Evolutionary conservation across 306 rosid genomes (phyloP).

Genomic region (Sesbania bispinosa): DNA sequence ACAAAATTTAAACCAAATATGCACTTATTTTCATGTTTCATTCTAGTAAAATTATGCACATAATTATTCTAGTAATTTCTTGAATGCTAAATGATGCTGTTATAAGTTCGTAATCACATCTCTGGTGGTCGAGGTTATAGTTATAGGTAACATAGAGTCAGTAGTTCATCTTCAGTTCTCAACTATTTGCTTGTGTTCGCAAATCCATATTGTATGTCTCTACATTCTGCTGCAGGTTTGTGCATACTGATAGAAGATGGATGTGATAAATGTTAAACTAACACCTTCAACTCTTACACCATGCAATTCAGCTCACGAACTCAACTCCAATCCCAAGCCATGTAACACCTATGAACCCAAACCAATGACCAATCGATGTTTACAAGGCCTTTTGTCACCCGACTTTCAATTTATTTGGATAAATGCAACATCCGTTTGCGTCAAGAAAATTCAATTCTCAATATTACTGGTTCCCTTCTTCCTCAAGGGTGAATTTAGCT

Average conservation of each 20-base stretch:
- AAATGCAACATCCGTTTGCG: too few species aligned
- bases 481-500: not conserved
- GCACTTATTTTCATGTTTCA: not conserved
- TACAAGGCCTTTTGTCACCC: not conserved
- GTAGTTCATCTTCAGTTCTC: not conserved
- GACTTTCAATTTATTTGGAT: not conserved
- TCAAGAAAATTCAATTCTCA: too few species aligned
- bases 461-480: not conserved
- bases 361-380: too few species aligned
- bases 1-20: too few species aligned
- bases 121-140: not conserved
- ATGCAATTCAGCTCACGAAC: not conserved
- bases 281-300: not conserved
- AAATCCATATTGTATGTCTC: not conserved
- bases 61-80: too few species aligned
- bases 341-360: too few species aligned
- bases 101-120: not conserved
- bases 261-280: not conserved
- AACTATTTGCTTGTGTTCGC: not conserved
- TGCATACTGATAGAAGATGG: not conserved
- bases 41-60: not conserved
- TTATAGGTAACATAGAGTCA: not conserved
- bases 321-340: not conserved
- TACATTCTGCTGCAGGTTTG: not conserved
- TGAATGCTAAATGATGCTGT: not conserved